Evolutionary conservation across 805 yeast genomes (phyloP).

Genomic region (Candida rishiriensis): DNA sequence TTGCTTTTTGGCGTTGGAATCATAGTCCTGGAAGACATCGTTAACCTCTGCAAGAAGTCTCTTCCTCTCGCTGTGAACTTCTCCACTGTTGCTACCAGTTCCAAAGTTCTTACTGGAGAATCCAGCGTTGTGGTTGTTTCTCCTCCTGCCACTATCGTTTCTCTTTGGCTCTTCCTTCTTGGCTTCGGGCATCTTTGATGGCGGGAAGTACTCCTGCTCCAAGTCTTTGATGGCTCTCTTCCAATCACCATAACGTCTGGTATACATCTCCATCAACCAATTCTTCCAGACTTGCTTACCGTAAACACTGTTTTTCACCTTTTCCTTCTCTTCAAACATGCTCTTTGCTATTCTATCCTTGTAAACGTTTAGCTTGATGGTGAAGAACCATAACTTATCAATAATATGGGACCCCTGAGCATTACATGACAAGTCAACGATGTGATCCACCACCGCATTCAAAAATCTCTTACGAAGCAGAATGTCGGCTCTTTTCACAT

Average conservation of each 20-base stretch:
- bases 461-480: slow-evolving; percentile 60
- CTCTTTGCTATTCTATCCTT: slow-evolving; percentile 82
- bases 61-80: slow-evolving; percentile 1
- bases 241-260: slow-evolving; percentile 80
- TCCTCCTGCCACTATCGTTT: background rate
- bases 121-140: background rate
- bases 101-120: background rate
- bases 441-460: slow-evolving; percentile 51
- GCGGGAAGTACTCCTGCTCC: slow-evolving; percentile 1
- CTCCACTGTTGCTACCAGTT: background rate
- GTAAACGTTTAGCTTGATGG: slow-evolving; percentile 71
- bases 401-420: slow-evolving; percentile 90
- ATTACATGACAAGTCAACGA: slow-evolving; percentile 65
- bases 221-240: slow-evolving; percentile 45
- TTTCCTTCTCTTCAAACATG: slow-evolving; percentile 51
- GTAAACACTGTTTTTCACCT: slow-evolving; percentile 78
- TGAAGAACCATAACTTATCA: slow-evolving; percentile 78
- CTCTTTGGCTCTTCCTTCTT: background rate
- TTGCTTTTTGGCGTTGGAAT: background rate
- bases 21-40: background rate
- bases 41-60: background rate
- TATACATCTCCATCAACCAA: slow-evolving; percentile 82
- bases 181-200: background rate
- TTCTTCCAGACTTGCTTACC: slow-evolving; percentile 94
- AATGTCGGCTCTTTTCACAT: slow-evolving; percentile 40